Evolutionary conservation across 1,139 yeast species (phyloP).

Genomic region (Chernovozyma aurita): DNA sequence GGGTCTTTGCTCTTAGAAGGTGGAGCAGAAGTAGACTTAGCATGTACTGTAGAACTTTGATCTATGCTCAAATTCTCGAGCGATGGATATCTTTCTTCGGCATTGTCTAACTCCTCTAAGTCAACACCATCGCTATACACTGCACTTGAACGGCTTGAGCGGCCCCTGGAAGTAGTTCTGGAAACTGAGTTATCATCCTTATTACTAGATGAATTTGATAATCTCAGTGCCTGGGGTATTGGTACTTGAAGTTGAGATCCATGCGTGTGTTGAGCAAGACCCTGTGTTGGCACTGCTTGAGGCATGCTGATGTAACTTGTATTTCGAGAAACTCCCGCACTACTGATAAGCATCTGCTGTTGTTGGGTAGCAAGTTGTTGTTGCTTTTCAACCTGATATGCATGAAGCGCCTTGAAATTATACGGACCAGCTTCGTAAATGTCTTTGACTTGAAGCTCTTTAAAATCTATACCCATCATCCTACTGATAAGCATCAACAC

Average conservation of each 20-base stretch:
- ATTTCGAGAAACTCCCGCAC: constrained; percentile 4
- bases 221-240: not conserved
- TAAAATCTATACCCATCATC: constrained; percentile 28
- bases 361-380: constrained; percentile 8
- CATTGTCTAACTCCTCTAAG: constrained; percentile 34
- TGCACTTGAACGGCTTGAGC: not conserved
- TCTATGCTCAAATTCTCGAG: constrained; percentile 19
- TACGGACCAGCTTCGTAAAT: constrained; percentile 37
- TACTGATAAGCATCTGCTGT: constrained; percentile 1
- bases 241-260: constrained; percentile 1
- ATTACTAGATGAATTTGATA: not conserved
- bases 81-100: constrained; percentile 42
- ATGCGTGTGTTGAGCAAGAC: not conserved
- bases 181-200: not conserved
- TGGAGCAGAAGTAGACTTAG: too few species aligned
- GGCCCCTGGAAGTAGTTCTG: not conserved
- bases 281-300: not conserved
- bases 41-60: not conserved
- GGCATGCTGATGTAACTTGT: constrained; percentile 3
- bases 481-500: constrained; percentile 35
- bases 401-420: constrained; percentile 43
- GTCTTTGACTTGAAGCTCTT: constrained; percentile 28
- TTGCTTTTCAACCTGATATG: constrained; percentile 19
- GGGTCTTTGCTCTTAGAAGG: too few species aligned
- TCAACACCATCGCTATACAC: constrained; percentile 11